Evolutionary conservation across 495 filamentous ascomycete species (phyloP), one percentile per base, ranked within the genome.

Genomic region (Lasiosphaeria ovina): DNA sequence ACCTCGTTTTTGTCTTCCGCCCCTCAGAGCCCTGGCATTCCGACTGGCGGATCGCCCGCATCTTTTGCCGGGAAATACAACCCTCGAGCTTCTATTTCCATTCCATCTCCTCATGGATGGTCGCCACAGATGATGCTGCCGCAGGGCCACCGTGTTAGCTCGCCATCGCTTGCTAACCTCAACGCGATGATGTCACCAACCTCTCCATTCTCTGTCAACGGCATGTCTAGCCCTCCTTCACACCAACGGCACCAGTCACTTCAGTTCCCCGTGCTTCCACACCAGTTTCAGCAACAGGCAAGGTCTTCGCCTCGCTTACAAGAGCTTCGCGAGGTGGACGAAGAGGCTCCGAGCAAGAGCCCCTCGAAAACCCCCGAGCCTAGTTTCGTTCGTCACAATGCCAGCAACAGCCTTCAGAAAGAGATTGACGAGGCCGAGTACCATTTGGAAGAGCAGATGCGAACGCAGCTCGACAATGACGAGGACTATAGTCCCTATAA

Each of bases 361-460:
- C 75, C 76, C 2, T 75, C 78, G 3, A 77, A 80, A 61, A 77
- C 74, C 3, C 78, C 79, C 3, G 79, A 82, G 61, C 76, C 78
- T 0, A 60, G 66, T 17, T 76, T 76, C 48, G 61, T 73, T 35
- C 69, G 63, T 36, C 79, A 72, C 64, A 82, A 77, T 35, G 74
- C 72, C 49, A 79, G 66, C 59, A 71, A 77, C 42, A 89, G 83
- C 36, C 78, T 97, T 34, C 91, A 97, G 71, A 86, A 87, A 66
- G 92, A 95, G 62, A 85, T 96, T 49, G 89, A 95, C 53, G 87
- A 91, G 68, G 84, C 85, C n/a, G 88, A 95, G 59, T 91, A 94
- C 65, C 89, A 93, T 58, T 69, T 92, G 57, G 89, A 91, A 65
- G 81, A 88, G 63, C 85, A 88, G 44, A 85, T 90, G 62, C 81